A percentile compares a stretch with the other conserved stretches of the same genome.
Conservation (phyloP, 352 stramenopile species). For the Discostella stelligera region DNA sequence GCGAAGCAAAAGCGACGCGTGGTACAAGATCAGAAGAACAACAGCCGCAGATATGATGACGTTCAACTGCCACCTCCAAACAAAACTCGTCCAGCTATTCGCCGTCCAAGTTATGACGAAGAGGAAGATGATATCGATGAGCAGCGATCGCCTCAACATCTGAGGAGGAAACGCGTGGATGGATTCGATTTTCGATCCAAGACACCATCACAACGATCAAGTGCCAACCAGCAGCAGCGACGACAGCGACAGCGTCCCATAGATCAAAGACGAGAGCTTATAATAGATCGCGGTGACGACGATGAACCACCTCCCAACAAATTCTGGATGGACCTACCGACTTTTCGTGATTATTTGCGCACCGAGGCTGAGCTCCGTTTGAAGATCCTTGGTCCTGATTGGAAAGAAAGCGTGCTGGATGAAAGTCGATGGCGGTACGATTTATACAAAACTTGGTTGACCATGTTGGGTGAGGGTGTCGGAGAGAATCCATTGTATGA, state of each 20-base stretch:
- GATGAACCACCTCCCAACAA: conserved; percentile 60
- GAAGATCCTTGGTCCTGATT: conserved; percentile 66
- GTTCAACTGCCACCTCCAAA: background rate
- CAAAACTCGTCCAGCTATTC: background rate
- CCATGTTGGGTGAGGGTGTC: conserved; percentile 66
- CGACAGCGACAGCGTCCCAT: conserved; percentile 9
- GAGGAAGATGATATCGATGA: background rate
- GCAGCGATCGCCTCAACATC: conserved; percentile 1
- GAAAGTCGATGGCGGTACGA: conserved; percentile 77
- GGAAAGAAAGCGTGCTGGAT: conserved; percentile 66
- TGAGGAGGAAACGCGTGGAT: conserved; percentile 4
- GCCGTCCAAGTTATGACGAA: background rate
- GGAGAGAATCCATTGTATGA: conserved; percentile 55
- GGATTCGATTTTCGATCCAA: conserved; percentile 6
- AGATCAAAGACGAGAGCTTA: conserved; percentile 21
- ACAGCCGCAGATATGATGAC: conserved; percentile 10
- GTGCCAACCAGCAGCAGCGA: conserved; percentile 14
- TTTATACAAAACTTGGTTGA: conserved; percentile 80
- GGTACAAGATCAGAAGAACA: background rate
- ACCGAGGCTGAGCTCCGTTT: conserved; percentile 67
- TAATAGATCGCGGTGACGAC: conserved; percentile 36
- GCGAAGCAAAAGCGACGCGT: background rate
- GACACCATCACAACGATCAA: background rate
- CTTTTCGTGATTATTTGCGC: conserved; percentile 66
- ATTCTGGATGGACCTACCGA: conserved; percentile 77